Conservation (phyloP, 2,329 filamentous ascomycete species). For the Aciculosporium take region DNA sequence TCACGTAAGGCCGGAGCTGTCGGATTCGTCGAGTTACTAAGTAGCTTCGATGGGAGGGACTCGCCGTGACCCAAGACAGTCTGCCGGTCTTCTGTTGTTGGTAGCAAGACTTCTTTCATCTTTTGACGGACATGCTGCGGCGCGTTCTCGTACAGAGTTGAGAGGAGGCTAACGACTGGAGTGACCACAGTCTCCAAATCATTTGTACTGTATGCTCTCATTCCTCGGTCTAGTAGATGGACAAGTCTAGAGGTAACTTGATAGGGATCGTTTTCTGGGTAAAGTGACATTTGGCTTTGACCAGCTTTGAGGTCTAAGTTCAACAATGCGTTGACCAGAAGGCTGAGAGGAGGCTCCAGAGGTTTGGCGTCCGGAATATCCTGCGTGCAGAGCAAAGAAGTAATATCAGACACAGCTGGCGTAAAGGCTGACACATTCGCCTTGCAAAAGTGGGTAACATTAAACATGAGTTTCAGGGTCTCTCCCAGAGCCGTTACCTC, state of each 20-base stretch:
- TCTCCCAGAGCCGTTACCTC: slow-evolving; percentile 70
- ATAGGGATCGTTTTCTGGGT: slow-evolving; percentile 47
- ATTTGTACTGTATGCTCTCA: slow-evolving; percentile 46
- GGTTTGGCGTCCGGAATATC: slow-evolving; percentile 47
- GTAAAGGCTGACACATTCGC: slow-evolving; percentile 49
- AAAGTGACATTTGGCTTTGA: slow-evolving; percentile 42
- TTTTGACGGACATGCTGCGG: slow-evolving; percentile 43
- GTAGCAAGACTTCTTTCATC: slow-evolving; percentile 57
- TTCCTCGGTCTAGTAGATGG: slow-evolving; percentile 52
- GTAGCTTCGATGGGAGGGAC: slow-evolving; percentile 59
- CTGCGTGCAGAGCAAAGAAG: slow-evolving; percentile 51
- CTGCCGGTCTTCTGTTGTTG: slow-evolving; percentile 60
- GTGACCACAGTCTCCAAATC: slow-evolving; percentile 61
- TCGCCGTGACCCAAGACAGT: slow-evolving; percentile 62
- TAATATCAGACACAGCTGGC: slow-evolving; percentile 51
- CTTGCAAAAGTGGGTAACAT: slow-evolving; percentile 63
- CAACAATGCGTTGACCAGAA: slow-evolving; percentile 65
- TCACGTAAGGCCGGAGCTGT: slow-evolving; percentile 57
- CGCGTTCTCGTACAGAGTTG: slow-evolving; percentile 55
- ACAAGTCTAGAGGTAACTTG: slow-evolving; percentile 51
- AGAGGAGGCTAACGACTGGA: slow-evolving; percentile 61
- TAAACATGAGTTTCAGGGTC: slow-evolving; percentile 79
- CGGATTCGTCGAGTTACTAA: slow-evolving; percentile 65
- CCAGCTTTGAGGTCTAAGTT: slow-evolving; percentile 57
- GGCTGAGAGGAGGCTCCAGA: slow-evolving; percentile 56